Evolutionary conservation across 1,284 basidiomycete genomes (phyloP).

Genomic region (Leccinum fallax): DNA sequence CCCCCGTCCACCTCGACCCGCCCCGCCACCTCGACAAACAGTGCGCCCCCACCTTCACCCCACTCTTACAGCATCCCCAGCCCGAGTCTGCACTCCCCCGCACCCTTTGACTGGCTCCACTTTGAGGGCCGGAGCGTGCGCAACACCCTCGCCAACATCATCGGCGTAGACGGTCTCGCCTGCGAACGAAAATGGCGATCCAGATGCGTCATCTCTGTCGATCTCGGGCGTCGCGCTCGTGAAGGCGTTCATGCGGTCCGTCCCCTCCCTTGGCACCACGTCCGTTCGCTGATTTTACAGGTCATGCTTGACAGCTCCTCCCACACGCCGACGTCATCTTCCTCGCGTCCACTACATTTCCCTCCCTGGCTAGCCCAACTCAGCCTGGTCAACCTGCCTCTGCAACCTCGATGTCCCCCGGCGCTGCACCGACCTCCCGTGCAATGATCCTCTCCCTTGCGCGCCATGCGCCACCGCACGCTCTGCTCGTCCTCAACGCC

Average conservation of each 20-base stretch:
- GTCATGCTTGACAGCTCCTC: conserved; percentile 53
- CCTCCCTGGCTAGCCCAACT: not conserved
- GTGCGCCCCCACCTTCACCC: too few relatives aligned
- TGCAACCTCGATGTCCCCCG: conserved; percentile 50
- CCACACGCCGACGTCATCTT: conserved; percentile 80
- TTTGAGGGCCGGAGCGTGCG: too few relatives aligned
- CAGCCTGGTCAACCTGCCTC: conserved; percentile 1
- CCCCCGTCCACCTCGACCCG: too few relatives aligned
- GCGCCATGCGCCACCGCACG: conserved; percentile 34
- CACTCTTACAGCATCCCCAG: conserved; percentile 22
- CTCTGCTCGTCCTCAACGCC: too few relatives aligned
- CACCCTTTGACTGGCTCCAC: conserved; percentile 84
- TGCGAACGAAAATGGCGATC: conserved; percentile 72
- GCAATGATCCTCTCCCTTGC: conserved; percentile 14
- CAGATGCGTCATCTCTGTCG: conserved; percentile 76
- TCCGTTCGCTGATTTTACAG: not conserved
- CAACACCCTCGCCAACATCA: conserved; percentile 74
- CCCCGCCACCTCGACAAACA: too few relatives aligned
- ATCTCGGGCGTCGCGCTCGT: conserved; percentile 63
- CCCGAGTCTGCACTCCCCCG: conserved; percentile 56
- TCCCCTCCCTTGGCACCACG: not conserved
- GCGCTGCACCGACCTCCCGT: conserved; percentile 60
- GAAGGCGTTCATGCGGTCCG: conserved; percentile 46
- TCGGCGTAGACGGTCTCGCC: conserved; percentile 75
- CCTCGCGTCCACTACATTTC: conserved; percentile 37